phyloP scores from a whole-genome alignment of 208 protist genomes.

The Leishmania tropica region DNA sequence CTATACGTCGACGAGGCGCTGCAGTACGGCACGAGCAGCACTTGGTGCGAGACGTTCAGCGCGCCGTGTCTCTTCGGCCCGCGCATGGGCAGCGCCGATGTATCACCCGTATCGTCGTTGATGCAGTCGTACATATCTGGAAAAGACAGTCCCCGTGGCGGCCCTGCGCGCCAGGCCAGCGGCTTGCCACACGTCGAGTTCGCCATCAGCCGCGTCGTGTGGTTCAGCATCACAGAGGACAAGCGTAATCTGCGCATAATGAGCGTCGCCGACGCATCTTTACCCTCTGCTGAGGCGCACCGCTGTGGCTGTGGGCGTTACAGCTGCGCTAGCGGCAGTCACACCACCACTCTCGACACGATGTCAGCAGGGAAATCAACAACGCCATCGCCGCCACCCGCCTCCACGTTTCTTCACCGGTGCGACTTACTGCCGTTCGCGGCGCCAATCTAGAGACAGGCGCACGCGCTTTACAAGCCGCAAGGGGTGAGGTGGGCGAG shows the following conservation, averaged over 20 bases:
- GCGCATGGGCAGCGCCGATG: background rate
- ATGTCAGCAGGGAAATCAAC: background rate
- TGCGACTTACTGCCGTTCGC: slow-evolving; percentile 21
- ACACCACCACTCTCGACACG: background rate
- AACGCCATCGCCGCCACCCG: background rate
- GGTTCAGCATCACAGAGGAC: slow-evolving; percentile 29
- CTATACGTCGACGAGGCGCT: slow-evolving; percentile 55
- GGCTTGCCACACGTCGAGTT: slow-evolving; percentile 25
- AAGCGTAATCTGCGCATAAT: slow-evolving; percentile 9
- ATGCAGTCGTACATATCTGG: background rate
- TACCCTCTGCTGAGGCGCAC: background rate
- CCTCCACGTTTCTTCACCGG: slow-evolving; percentile 6
- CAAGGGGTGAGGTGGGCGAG: background rate
- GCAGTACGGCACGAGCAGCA: slow-evolving; percentile 60
- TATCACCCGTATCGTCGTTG: background rate
- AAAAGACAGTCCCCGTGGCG: background rate
- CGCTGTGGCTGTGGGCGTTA: background rate
- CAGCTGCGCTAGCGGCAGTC: background rate
- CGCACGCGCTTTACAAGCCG: background rate
- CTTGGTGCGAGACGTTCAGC: slow-evolving; percentile 52
- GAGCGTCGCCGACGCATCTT: background rate
- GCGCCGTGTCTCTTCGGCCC: slow-evolving; percentile 45
- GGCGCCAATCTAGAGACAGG: background rate
- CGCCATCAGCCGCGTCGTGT: slow-evolving; percentile 25
- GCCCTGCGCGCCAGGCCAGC: background rate